These are phyloP conservation scores for Amniculicola lignicola DNA, from an alignment of 495 filamentous ascomycete species.

Conservation along the genomic window DNA sequence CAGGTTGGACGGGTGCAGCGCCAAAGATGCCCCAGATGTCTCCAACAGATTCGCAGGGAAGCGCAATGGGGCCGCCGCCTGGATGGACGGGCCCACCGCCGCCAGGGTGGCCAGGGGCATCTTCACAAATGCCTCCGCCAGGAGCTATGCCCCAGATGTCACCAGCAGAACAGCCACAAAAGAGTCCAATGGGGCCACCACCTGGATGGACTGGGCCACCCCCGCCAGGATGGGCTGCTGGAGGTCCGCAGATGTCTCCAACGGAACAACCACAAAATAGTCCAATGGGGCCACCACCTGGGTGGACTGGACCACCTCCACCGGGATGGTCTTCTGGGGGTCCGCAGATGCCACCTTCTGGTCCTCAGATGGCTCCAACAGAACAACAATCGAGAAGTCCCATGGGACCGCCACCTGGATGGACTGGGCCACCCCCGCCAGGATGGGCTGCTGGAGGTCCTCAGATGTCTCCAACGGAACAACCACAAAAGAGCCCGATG, in stretches of 20 bases:
- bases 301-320: constrained; percentile 13
- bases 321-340: constrained; percentile 5
- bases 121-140: too few species aligned
- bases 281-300: constrained; percentile 19
- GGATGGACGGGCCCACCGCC: constrained; percentile 17
- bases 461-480: too few species aligned
- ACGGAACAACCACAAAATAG: too few species aligned
- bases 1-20: not conserved
- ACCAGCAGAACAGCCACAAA: not conserved
- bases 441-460: too few species aligned
- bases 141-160: constrained; percentile 1
- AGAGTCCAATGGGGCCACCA: too few species aligned
- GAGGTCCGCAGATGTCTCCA: constrained; percentile 7
- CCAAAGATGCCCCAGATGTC: not conserved
- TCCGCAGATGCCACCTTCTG: constrained; percentile 9
- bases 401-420: constrained; percentile 21
- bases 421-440: constrained; percentile 2
- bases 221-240: constrained; percentile 10
- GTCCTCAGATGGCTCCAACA: too few species aligned
- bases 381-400: too few species aligned
- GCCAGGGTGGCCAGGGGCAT: constrained; percentile 3
- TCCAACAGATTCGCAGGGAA: constrained; percentile 4
- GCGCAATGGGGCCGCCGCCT: too few species aligned
- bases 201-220: constrained; percentile 16
- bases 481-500: too few species aligned